Conservation (phyloP, 139 green algal genomes). For the Chlamydomonas incerta region DNA sequence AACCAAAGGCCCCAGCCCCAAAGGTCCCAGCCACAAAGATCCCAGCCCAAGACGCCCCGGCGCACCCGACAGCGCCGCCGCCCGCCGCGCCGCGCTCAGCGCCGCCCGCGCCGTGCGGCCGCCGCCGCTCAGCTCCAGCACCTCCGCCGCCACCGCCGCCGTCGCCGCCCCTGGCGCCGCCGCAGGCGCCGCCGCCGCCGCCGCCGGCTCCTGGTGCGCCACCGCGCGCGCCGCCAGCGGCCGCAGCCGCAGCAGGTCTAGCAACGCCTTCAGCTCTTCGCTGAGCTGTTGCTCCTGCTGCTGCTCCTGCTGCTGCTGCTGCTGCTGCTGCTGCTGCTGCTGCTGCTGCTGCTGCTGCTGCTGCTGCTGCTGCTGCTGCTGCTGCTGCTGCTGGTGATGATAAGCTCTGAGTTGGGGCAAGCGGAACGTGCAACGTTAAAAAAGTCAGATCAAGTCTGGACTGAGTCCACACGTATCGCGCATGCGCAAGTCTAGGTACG, state of each 20-base stretch:
- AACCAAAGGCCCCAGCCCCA: too few relatives aligned
- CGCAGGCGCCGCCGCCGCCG: neutral
- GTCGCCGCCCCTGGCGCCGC: too few relatives aligned
- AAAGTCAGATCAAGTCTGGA: too few relatives aligned
- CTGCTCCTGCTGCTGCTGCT: neutral
- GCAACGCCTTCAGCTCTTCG: neutral
- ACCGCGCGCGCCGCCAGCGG: neutral
- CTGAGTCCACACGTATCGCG: too few relatives aligned
- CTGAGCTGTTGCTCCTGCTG: neutral
- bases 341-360: too few relatives aligned
- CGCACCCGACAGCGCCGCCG: constrained; percentile 18
- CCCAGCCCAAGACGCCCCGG: too few relatives aligned
- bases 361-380: too few relatives aligned
- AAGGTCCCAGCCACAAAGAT: too few relatives aligned
- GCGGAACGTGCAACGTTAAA: too few relatives aligned
- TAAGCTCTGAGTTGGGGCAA: too few relatives aligned
- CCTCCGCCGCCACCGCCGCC: neutral
- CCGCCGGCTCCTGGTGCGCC: neutral
- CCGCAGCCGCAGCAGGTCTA: constrained; percentile 6
- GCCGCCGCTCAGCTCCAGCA: constrained; percentile 1
- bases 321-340: neutral
- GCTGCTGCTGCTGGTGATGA: too few relatives aligned
- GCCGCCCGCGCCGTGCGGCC: neutral
- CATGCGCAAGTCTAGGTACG: too few relatives aligned
- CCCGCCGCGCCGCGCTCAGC: constrained; percentile 6